Base-by-base conservation (phyloP, 208 protist species). In the Plasmodiophora brassicae region DNA sequence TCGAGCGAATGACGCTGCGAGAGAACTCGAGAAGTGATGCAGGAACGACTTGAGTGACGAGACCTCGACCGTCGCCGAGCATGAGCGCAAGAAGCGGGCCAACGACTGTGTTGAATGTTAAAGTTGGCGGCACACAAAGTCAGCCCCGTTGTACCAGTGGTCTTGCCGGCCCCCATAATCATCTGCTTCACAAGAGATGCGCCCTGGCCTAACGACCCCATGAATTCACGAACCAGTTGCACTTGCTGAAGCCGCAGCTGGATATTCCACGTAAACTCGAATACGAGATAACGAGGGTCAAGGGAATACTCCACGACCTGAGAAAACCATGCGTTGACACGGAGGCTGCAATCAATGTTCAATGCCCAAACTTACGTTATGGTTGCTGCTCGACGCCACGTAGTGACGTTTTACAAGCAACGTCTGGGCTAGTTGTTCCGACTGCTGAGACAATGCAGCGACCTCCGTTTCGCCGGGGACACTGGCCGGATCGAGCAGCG, bases 121-220 rank as follows among this genome's bases (percentile, higher is more conserved):
- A 28, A 14, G 50, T 57, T 57, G 50, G 25, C 14, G 25, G 14
- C 20, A 25, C 50, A 25, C 50, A 25, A 57, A 57, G 14, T n/a
- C n/a, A 14, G 50, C 25, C 25, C 14, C 50, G 25, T 25, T 28
- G 25, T 57, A 57, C 50, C 50, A 57, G 50, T 57, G 8, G 96
- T 98, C 92, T 98, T 98, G 86, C 96, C 96, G 50, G 96, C 93
- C 32, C 96, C 96, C 96, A 98, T 98, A 88, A 98, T 96, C 95
- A 97, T 96, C 91, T 98, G 95, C 91, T 96, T 94, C 72, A 97
- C 95, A 28, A 95, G 65, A 10, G 88, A 89, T 25, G 1, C 0
- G 65, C 86, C 65, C 0, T 46, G 1, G 1, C 45, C n/a, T 38
- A 90, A 36, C 22, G 86, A 46, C 38, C 43, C 0, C 46, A 88